These are phyloP conservation scores for Fusarium pseudocircinatum DNA, from an alignment of 2,329 filamentous ascomycete species.

Conservation along the genomic window DNA sequence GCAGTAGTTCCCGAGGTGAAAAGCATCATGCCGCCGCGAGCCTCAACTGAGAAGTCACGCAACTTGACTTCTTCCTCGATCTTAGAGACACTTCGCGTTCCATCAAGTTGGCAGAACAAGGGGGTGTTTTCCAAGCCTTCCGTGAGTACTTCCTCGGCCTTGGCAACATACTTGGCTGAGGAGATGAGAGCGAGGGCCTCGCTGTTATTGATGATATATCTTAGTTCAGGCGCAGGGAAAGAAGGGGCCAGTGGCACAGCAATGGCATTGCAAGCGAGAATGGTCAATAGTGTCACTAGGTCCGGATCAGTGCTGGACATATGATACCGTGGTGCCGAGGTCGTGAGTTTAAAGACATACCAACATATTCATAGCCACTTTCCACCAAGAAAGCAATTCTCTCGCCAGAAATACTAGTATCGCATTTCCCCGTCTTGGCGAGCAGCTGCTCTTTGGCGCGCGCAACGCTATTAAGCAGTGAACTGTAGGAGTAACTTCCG, in stretches of 20 bases:
- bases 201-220: conserved; percentile 92
- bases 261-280: conserved; percentile 86
- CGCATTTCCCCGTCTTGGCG: not conserved
- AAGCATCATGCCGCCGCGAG: conserved; percentile 87
- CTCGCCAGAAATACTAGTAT: conserved; percentile 63
- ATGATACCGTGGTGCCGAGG: too few relatives aligned
- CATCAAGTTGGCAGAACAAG: conserved; percentile 71
- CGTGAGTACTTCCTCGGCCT: conserved; percentile 77
- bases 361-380: conserved; percentile 98
- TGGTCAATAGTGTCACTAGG: conserved; percentile 86
- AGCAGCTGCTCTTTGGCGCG: not conserved
- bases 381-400: conserved; percentile 91
- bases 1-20: conserved; percentile 98
- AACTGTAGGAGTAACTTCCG: not conserved
- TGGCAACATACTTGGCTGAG: conserved; percentile 78
- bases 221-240: conserved; percentile 85
- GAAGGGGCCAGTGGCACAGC: conserved; percentile 89
- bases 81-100: conserved; percentile 65
- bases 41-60: conserved; percentile 59
- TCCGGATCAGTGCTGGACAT: too few relatives aligned
- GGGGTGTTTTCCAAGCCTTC: conserved; percentile 71
- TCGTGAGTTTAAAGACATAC: too few relatives aligned
- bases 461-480: not conserved
- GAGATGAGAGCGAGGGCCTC: conserved; percentile 80
- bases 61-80: conserved; percentile 63